Percentiles rank a stretch among this genome's conserved stretches.
phyloP scores from a whole-genome alignment of 2,329 filamentous ascomycete genomes.

The Tolypocladium guangdongense region DNA sequence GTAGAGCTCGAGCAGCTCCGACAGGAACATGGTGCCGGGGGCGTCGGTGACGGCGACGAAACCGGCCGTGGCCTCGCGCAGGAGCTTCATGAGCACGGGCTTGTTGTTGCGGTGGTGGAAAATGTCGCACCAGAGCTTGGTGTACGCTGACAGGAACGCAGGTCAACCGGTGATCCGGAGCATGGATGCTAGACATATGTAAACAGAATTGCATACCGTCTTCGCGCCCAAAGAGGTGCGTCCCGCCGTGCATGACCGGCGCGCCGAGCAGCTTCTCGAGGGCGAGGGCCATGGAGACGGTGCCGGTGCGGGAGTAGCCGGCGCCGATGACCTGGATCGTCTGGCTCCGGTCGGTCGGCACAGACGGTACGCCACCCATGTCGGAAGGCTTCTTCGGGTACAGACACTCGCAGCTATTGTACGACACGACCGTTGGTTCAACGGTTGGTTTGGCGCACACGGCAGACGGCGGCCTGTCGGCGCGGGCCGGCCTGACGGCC shows the following conservation, averaged over 20 bases:
- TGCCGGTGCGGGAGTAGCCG: constrained; percentile 24
- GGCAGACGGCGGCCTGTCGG: background rate
- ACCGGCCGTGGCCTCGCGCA: constrained; percentile 26
- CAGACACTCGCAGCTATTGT: background rate
- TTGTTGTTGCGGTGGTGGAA: constrained; percentile 9
- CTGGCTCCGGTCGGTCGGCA: constrained; percentile 18
- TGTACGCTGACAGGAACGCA: constrained; percentile 1
- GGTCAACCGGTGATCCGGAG: background rate
- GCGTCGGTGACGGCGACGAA: constrained; percentile 36
- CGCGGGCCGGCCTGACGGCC: background rate
- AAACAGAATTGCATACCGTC: constrained; percentile 14
- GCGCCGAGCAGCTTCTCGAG: constrained; percentile 34
- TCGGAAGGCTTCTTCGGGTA: background rate
- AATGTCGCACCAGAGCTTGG: constrained; percentile 5
- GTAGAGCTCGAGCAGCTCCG: constrained; percentile 35
- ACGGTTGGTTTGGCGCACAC: background rate
- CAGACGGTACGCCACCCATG: constrained; percentile 19
- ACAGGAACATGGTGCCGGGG: constrained; percentile 28
- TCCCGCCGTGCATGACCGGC: constrained; percentile 39
- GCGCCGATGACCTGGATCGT: constrained; percentile 30
- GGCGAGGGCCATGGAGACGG: constrained; percentile 34
- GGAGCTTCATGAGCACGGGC: constrained; percentile 15
- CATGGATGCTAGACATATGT: background rate
- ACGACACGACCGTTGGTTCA: background rate
- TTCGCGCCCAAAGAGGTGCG: constrained; percentile 21